Base-by-base conservation (phyloP, 148 eudicot genomes). In the Camellia lanceoleosa region DNA sequence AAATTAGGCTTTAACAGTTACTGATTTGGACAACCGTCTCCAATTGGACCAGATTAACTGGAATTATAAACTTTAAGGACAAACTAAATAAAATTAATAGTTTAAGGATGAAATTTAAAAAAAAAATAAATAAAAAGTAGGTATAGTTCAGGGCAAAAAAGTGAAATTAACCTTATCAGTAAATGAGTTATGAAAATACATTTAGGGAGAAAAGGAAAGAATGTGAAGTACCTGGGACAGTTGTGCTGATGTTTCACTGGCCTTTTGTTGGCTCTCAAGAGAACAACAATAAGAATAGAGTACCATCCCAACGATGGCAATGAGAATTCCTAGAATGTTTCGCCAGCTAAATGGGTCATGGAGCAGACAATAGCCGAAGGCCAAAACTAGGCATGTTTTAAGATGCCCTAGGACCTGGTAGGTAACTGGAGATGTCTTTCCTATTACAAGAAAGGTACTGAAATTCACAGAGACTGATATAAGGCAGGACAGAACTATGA, bases 391-490 rank as follows among this genome's bases (percentile, higher is more conserved):
- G 82, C 98, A 94, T 67, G 98, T 92, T 84, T 94, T 94, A 46
- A 94, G 87, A 89, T 94, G 98, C 71, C 98, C 98, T 16, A 94
- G 86, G 60, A 94, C 98, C 83, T 94, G 98, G 82, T 94, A 94
- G 7, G 98, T 92, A 69, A 93, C 98, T 1, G 98, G 98, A 68
- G 98, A 95, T 79, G 98, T 93, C 87, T 90, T 95, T 73, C 98
- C 98, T 78, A 95, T 95, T 71, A 95, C 97, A 62, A 95, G 92
- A 83, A 94, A 94, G 64, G 98, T 92, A 68, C 98, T 94, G 86
- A 94, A 94, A 85, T 94, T 94, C 54, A 94, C 98, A 23, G 97
- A 92, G 74, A 94, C 97, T 3, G 98, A 91, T 71, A 94, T 94
- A 77, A 91, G 79, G 82, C 98, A 92, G 82, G 98, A 94, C 19